A percentile compares a stretch with the other conserved stretches of the same genome.
Evolutionary conservation across 2,329 filamentous ascomycete genomes (phyloP).

Genomic region (Neofusicoccum cordaticola): DNA sequence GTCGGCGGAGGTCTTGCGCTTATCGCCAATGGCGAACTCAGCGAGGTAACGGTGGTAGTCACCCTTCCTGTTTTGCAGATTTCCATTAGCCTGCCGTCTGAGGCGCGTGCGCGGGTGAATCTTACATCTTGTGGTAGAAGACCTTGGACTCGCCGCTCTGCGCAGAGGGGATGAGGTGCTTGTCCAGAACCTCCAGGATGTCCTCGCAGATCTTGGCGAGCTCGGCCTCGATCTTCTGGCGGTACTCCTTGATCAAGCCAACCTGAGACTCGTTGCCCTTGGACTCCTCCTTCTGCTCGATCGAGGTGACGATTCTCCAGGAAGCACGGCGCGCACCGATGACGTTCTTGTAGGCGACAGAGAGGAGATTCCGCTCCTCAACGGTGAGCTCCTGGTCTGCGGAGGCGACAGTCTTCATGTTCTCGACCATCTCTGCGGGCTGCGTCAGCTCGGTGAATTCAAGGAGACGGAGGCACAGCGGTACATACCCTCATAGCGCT

Average conservation of each 20-base stretch:
- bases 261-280: constrained; percentile 98
- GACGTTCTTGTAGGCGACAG: constrained; percentile 99
- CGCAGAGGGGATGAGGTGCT: constrained; percentile 91
- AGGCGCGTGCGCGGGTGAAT: background rate
- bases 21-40: constrained; percentile 89
- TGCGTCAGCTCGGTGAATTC: constrained; percentile 33
- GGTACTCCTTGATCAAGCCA: constrained; percentile 90
- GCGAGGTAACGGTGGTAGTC: constrained; percentile 95
- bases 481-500: constrained; percentile 89
- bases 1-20: constrained; percentile 83
- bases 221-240: constrained; percentile 96
- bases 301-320: constrained; percentile 99
- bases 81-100: background rate
- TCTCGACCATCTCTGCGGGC: constrained; percentile 83
- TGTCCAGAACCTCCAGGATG: constrained; percentile 90
- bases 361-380: constrained; percentile 84
- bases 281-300: constrained; percentile 99
- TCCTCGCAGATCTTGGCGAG: constrained; percentile 98
- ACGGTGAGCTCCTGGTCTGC: constrained; percentile 62
- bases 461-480: constrained; percentile 15
- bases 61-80: constrained; percentile 68
- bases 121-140: constrained; percentile 99
- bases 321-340: constrained; percentile 96
- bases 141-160: constrained; percentile 98
- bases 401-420: constrained; percentile 76